Evolutionary conservation across 2,329 filamentous ascomycete genomes (phyloP), one percentile per base, ranked within the genome.

Genomic region (Lachnum nothofagi): DNA sequence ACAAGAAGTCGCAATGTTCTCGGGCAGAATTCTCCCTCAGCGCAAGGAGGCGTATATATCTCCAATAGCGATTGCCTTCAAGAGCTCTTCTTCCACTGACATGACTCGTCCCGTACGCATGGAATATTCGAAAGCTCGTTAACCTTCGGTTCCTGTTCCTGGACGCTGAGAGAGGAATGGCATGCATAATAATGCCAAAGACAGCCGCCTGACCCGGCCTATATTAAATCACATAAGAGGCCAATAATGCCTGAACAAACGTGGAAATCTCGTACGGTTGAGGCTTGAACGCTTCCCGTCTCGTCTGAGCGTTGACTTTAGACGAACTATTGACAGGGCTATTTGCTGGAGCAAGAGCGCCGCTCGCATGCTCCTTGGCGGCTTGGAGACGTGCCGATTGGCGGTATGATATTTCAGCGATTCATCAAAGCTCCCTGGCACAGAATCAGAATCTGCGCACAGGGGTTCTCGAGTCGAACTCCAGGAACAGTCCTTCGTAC

Each of bases 151-250:
- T 27, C 40, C 20, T 20, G 37, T 40, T 40, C 24, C 20, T 24
- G 20, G 37, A n/a, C 27, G 35, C 42, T 35, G 19, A 42, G 35
- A 51, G n/a, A 33, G 42, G 48, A 45, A 59, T 54, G 46, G 50
- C 45, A 51, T 55, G 56, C 54, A 60, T 60, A 48, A 58, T 51
- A 48, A 54, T 54, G 51, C 46, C 46, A 46, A 48, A 51, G 44
- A 48, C 40, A 44, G 45, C 39, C 24, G 16, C 46, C 34, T 37
- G 47, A 43, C 55, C 50, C 51, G 29, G 48, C 38, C 12, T 24
- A 52, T 48, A 55, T 48, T 44, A 27, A 31, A 35, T 29, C 29
- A 45, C 19, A 33, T 49, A 45, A 46, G 22, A 48, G 41, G 31
- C 24, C 46, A 33, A 20, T 38, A 44, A 54, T 52, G 47, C 44